Evolutionary conservation across 768 basidiomycete species (phyloP).

Genomic region (Suillus subluteus): DNA sequence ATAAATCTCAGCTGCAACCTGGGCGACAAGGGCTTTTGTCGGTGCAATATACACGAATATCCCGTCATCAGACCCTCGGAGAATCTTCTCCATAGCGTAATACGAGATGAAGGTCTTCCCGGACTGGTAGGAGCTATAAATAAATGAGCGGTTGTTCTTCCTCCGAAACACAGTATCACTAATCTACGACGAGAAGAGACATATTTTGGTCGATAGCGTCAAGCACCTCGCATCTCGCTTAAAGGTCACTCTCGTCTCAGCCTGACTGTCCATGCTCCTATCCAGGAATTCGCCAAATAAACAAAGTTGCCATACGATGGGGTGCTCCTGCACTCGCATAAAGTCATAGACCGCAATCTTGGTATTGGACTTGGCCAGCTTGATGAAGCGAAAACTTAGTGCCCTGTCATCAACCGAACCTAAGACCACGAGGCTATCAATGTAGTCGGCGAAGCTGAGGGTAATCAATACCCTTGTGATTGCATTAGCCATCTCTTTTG

Average conservation of each 20-base stretch:
- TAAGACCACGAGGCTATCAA: constrained; percentile 24
- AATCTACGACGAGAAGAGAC: constrained; percentile 70
- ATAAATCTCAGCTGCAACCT: constrained; percentile 76
- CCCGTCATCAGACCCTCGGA: constrained; percentile 65
- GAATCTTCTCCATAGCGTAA: constrained; percentile 75
- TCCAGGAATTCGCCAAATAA: constrained; percentile 75
- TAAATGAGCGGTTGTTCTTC: constrained; percentile 5
- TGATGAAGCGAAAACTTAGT: constrained; percentile 56
- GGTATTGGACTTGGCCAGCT: constrained; percentile 53
- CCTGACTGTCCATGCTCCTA: constrained; percentile 64
- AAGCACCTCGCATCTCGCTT: constrained; percentile 65
- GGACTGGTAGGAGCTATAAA: constrained; percentile 66
- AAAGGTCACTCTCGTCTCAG: constrained; percentile 62
- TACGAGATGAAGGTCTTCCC: constrained; percentile 78
- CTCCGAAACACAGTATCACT: constrained; percentile 23
- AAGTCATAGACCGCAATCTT: constrained; percentile 46
- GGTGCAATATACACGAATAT: constrained; percentile 76
- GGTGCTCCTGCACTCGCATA: constrained; percentile 60
- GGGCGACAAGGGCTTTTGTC: constrained; percentile 73
- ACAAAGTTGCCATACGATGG: constrained; percentile 67
- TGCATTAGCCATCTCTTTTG: constrained; percentile 33
- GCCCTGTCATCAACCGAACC: constrained; percentile 27
- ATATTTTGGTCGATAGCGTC: constrained; percentile 61
- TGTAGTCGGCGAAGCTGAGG: constrained; percentile 52
- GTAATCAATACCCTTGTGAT: constrained; percentile 44